Evolutionary conservation across 805 yeast genomes (phyloP), one percentile per base, ranked within the genome.

Genomic region (Phaffomyces thermotolerans): DNA sequence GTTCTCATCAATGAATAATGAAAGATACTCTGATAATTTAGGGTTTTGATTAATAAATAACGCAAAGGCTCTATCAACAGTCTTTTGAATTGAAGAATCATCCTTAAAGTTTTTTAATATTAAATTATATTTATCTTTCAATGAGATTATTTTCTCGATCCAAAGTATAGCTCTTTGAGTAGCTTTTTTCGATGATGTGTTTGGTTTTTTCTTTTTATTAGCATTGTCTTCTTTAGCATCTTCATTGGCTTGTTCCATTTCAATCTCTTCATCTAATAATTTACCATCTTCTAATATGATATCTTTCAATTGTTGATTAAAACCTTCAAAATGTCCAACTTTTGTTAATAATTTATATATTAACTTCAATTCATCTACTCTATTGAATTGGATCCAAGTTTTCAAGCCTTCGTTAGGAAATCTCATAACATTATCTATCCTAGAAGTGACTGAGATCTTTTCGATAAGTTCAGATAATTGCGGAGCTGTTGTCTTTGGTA

Each of bases 21-120:
- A 75, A 24, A 81, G 52, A 49, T 65, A 78, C 47, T 81, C 87
- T 3, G 81, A 66, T 3, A 72, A 61, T 45, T 68, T 69, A 3
- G 60, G 57, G 42, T 71, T 71, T 43, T 59, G 60, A 51, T 83
- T 83, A 30, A 88, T 65, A 51, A 81, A 78, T 12, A 73, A 76
- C 12, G 80, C 68, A 54, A 86, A 75, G 0, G 90, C 76, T 15
- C 71, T 69, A 39, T 80, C 81, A 6, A 84, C 68, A 3, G 79
- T 68, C 48, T 74, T 77, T 41, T 72, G 75, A 31, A 84, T 50
- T 1, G 67, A 63, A 2, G 65, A 60, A 52, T 83, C 77, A 37
- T 65, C 68, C 3, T 65, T 65, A 3, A 84, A 66, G 7, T 60
- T 58, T 22, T 66, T 62, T 25, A 78, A 60, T 2, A 89, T 66